Conservation (phyloP, 129 eudicot genomes). For the Ambrosia artemisiifolia region DNA sequence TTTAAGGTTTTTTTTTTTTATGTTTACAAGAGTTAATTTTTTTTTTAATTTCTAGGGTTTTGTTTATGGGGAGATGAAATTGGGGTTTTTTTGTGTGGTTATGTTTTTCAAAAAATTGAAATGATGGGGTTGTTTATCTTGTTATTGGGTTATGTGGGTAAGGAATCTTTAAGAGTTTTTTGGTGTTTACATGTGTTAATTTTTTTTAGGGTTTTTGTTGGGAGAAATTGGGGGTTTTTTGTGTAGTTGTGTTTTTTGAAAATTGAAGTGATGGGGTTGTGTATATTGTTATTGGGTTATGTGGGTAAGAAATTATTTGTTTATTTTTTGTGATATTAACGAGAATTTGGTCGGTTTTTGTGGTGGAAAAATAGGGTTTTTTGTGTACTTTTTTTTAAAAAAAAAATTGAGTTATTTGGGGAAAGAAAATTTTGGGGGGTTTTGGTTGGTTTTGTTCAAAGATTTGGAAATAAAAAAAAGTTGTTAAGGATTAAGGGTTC, state of each 20-base stretch:
- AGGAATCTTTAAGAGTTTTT: no score
- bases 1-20: no score
- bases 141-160: no score
- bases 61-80: no score
- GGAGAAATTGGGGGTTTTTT: conserved; percentile 11
- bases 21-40: no score
- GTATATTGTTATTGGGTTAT: not conserved
- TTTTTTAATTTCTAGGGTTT: no score
- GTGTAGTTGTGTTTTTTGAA: not conserved
- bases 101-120: no score
- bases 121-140: no score
- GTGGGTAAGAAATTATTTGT: not conserved
- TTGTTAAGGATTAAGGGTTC: not conserved
- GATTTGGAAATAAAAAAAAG: not conserved
- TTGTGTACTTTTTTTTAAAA: not conserved
- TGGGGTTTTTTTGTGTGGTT: no score
- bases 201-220: not conserved
- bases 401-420: not conserved
- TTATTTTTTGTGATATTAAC: not conserved
- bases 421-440: conserved; percentile 31
- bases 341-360: not conserved
- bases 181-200: no score
- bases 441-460: conserved; percentile 10
- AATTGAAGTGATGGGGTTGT: not conserved
- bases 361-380: conserved; percentile 1